These are phyloP conservation scores for Hyphopichia wangnamkhiaoensis DNA, from an alignment of 1,139 yeast species.

Conservation along the genomic window DNA sequence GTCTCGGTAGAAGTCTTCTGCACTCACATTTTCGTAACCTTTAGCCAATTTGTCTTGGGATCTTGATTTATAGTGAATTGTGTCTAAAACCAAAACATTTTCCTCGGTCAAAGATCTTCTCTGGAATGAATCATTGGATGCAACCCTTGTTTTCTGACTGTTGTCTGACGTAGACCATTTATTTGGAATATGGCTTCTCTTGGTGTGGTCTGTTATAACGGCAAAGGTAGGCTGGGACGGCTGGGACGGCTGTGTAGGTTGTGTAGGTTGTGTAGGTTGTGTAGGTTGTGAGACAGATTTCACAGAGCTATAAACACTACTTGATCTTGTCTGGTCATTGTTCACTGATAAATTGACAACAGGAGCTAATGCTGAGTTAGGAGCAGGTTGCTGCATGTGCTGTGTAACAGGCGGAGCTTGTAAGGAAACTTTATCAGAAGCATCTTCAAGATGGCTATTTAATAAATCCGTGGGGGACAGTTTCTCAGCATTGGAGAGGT, in stretches of 20 bases:
- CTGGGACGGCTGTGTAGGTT: background rate
- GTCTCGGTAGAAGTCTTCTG: conserved; percentile 26
- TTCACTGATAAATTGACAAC: background rate
- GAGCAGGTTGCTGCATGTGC: no score
- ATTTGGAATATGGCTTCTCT: conserved; percentile 2
- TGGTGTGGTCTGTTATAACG: background rate
- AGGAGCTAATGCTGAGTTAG: no score
- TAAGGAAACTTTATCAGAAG: background rate
- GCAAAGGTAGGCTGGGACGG: background rate
- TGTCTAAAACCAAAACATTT: conserved; percentile 14
- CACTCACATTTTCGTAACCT: conserved; percentile 1
- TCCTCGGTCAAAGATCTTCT: conserved; percentile 9
- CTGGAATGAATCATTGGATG: background rate
- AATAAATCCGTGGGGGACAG: background rate
- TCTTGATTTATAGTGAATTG: conserved; percentile 4
- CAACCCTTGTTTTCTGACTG: conserved; percentile 2
- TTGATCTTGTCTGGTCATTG: conserved; percentile 1
- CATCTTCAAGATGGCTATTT: background rate
- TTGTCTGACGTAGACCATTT: conserved; percentile 4
- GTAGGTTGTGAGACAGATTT: background rate
- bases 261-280: background rate
- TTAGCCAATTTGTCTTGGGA: background rate
- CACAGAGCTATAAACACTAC: conserved; percentile 2
- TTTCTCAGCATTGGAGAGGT: background rate
- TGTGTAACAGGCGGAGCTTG: no score